phyloP scores from a whole-genome alignment of 495 filamentous ascomycete genomes.

The Penicillium diatomitis region DNA sequence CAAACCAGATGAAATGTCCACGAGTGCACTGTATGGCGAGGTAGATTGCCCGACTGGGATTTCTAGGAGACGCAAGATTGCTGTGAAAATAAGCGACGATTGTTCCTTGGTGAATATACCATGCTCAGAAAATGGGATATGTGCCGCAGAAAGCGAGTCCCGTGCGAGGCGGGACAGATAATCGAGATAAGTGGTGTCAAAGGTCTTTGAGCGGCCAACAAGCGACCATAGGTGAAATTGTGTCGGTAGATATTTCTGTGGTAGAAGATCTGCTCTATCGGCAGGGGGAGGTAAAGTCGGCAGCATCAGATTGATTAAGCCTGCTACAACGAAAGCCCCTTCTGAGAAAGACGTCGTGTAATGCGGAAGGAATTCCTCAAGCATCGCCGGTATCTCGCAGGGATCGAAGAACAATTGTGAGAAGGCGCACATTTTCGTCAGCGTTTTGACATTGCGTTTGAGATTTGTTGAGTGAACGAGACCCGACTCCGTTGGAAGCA shows the following conservation, averaged over 20 bases:
- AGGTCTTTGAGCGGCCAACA: conserved; percentile 77
- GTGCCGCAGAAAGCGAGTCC: conserved; percentile 62
- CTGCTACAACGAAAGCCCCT: conserved; percentile 79
- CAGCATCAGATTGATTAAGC: conserved; percentile 74
- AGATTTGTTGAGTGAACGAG: conserved; percentile 52
- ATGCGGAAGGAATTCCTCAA: conserved; percentile 92
- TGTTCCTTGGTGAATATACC: conserved; percentile 91
- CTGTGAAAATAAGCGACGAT: conserved; percentile 85
- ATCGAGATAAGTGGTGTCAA: conserved; percentile 83
- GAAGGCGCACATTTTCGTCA: conserved; percentile 83
- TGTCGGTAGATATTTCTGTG: conserved; percentile 76
- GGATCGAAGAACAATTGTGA: conserved; percentile 90
- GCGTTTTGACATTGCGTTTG: conserved; percentile 60
- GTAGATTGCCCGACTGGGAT: conserved; percentile 96
- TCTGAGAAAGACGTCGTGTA: conserved; percentile 90
- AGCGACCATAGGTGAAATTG: conserved; percentile 96
- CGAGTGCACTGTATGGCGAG: conserved; percentile 73
- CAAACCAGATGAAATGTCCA: conserved; percentile 75
- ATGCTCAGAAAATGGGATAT: conserved; percentile 76
- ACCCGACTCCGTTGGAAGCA: conserved; percentile 72
- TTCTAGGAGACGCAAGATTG: conserved; percentile 79
- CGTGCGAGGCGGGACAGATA: conserved; percentile 77
- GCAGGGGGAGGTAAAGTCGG: conserved; percentile 73
- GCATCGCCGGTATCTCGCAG: conserved; percentile 69
- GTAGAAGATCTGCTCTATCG: conserved; percentile 60